These are phyloP conservation scores for Postia placenta DNA, from an alignment of 768 basidiomycete genomes.

Conservation along the genomic window DNA sequence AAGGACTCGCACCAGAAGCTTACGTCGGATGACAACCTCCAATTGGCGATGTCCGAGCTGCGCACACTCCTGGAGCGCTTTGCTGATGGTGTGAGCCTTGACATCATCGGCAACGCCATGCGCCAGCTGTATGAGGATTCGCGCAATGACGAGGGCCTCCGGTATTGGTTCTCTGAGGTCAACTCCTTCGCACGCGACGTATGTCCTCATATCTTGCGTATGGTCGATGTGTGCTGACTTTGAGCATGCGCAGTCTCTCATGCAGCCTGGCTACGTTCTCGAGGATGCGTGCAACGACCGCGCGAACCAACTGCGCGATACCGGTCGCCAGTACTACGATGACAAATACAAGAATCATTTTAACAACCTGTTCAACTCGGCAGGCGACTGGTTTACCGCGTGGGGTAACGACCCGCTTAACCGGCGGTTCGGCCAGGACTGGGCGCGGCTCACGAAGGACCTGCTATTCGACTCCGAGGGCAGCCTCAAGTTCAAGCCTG, in stretches of 20 bases:
- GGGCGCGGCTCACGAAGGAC: conserved; percentile 73
- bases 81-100: conserved; percentile 66
- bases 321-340: conserved; percentile 74
- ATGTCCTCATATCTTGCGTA: neutral
- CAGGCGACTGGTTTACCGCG: conserved; percentile 72
- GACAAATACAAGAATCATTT: conserved; percentile 71
- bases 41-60: conserved; percentile 53
- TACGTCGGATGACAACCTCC: conserved; percentile 49
- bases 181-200: conserved; percentile 61
- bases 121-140: conserved; percentile 74
- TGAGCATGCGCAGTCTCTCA: conserved; percentile 28
- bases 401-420: conserved; percentile 85
- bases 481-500: conserved; percentile 72
- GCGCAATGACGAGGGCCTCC: conserved; percentile 64
- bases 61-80: conserved; percentile 87
- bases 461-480: conserved; percentile 78
- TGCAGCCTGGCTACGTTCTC: conserved; percentile 82
- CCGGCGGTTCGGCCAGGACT: conserved; percentile 67
- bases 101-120: conserved; percentile 62
- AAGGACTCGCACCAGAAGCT: conserved; percentile 16
- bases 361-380: conserved; percentile 66
- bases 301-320: conserved; percentile 56
- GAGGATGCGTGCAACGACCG: conserved; percentile 66
- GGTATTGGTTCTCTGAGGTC: conserved; percentile 64
- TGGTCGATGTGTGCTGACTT: neutral